Conservation (phyloP, 1,139 yeast species). For the Kurtzmaniella natalensis region DNA sequence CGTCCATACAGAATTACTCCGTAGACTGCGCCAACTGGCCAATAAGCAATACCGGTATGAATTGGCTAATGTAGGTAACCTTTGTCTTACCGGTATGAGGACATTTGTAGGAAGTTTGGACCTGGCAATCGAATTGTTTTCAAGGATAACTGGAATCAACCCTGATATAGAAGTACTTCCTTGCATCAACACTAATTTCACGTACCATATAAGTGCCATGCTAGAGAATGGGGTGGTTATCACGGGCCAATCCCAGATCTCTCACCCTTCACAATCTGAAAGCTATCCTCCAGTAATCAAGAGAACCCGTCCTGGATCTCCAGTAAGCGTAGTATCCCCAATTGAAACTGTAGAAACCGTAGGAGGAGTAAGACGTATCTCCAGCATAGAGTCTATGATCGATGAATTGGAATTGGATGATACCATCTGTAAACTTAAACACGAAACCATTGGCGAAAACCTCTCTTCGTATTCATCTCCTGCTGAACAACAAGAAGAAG, state of each 20-base stretch:
- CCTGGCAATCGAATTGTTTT: constrained; percentile 72
- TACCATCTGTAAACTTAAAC: not conserved
- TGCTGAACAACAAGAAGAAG: constrained; percentile 16
- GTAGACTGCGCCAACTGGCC: constrained; percentile 48
- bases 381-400: not conserved
- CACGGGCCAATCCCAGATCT: constrained; percentile 93
- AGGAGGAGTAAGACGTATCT: not conserved
- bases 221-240: constrained; percentile 67
- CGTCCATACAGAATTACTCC: constrained; percentile 71
- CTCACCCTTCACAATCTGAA: constrained; percentile 63
- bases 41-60: constrained; percentile 62
- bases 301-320: constrained; percentile 36
- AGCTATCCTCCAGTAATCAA: constrained; percentile 35
- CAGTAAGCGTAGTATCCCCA: constrained; percentile 10
- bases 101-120: constrained; percentile 81
- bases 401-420: not conserved
- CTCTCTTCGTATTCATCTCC: too few relatives aligned
- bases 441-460: constrained; percentile 7
- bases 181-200: constrained; percentile 77
- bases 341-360: not conserved
- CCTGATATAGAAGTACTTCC: constrained; percentile 61
- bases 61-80: constrained; percentile 79
- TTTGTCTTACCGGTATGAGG: constrained; percentile 78
- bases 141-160: constrained; percentile 63
- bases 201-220: constrained; percentile 81